A percentile compares a stretch with the other conserved stretches of the same genome.
Evolutionary conservation across 352 stramenopile genomes (phyloP).

Genomic region (Phytophthora nicotianae): DNA sequence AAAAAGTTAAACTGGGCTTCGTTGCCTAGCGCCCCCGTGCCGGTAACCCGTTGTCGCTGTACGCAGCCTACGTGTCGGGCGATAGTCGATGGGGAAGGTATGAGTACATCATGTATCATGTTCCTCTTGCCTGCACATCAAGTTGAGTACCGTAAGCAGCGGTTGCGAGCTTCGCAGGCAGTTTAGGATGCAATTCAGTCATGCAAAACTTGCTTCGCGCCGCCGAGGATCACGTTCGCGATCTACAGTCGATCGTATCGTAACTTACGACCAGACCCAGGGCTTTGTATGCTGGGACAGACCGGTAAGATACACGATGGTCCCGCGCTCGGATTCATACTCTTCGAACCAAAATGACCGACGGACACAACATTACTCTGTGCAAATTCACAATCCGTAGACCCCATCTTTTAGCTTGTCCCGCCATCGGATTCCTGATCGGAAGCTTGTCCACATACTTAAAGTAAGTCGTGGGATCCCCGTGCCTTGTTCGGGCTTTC

Average conservation of each 20-base stretch:
- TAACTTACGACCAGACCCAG: slow-evolving; percentile 25
- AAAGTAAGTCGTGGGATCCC: not conserved
- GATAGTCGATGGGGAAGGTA: too few species aligned
- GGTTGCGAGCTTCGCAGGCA: too few species aligned
- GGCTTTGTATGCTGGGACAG: slow-evolving; percentile 27
- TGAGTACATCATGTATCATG: too few species aligned
- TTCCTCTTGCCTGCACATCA: too few species aligned
- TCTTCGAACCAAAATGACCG: not conserved
- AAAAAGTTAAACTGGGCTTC: too few species aligned
- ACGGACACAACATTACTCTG: not conserved
- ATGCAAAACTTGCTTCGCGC: too few species aligned
- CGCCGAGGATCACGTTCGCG: slow-evolving; percentile 11
- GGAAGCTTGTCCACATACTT: not conserved
- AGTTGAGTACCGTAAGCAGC: too few species aligned
- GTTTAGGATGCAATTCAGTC: not conserved
- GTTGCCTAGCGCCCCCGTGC: too few species aligned
- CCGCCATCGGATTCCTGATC: slow-evolving; percentile 31
- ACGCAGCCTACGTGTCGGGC: too few species aligned
- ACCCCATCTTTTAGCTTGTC: slow-evolving; percentile 16
- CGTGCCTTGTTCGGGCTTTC: slow-evolving; percentile 5
- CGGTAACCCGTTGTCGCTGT: too few species aligned
- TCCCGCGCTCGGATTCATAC: not conserved
- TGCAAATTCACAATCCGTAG: slow-evolving; percentile 22
- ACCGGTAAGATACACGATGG: not conserved
- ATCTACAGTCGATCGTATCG: slow-evolving; percentile 12